These are phyloP conservation scores for Eucalyptus polyanthemos DNA, from an alignment of 345 rosid species.

Conservation along the genomic window DNA sequence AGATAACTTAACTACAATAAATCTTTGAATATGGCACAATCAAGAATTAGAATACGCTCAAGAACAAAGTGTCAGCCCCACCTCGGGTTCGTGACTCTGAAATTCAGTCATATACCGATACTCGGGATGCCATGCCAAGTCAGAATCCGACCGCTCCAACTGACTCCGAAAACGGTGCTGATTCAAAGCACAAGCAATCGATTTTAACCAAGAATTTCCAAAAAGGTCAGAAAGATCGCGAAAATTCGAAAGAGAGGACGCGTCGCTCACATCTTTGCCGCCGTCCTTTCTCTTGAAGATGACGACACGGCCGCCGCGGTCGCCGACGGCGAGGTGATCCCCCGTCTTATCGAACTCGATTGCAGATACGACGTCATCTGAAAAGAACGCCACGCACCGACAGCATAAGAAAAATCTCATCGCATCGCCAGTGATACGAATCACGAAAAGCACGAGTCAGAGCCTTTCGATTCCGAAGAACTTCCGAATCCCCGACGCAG, in stretches of 20 bases:
- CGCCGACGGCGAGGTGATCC: constrained; percentile 50
- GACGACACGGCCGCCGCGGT: constrained; percentile 52
- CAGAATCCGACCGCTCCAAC: constrained; percentile 34
- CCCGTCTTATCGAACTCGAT: constrained; percentile 48
- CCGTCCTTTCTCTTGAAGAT: constrained; percentile 29
- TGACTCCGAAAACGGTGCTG: constrained; percentile 11
- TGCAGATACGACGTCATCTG: constrained; percentile 41
- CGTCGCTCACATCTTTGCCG: constrained; percentile 15
- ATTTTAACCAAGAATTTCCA: neutral
- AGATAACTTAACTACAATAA: neutral
- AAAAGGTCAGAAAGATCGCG: neutral
- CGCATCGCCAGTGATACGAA: neutral
- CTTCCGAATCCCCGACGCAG: neutral
- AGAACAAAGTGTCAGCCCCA: neutral
- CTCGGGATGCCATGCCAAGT: constrained; percentile 15
- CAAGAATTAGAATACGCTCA: neutral
- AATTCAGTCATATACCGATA: constrained; percentile 54
- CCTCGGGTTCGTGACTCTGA: constrained; percentile 76
- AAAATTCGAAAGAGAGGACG: neutral
- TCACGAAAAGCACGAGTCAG: neutral
- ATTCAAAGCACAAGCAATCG: constrained; percentile 11
- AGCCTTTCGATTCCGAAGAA: neutral
- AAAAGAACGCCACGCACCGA: neutral
- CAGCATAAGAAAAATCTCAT: neutral
- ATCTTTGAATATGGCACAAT: neutral